A percentile compares a stretch with the other conserved stretches of the same genome.
Evolutionary conservation across 192 early-diverging fungal genomes (phyloP).

Genomic region (Powellomyces hirtus): DNA sequence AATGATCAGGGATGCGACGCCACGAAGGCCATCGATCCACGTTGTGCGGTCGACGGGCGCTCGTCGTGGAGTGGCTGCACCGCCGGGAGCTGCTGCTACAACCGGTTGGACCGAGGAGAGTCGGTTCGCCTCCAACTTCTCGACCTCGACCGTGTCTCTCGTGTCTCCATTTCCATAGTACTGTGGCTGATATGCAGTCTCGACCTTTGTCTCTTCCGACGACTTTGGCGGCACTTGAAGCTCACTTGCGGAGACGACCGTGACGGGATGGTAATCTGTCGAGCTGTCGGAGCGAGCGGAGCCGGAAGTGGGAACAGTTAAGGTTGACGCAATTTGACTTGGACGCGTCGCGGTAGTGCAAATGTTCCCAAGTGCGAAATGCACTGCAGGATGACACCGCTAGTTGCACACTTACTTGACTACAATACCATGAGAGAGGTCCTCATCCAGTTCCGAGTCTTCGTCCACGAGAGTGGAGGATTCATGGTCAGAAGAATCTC

Average conservation of each 20-base stretch:
- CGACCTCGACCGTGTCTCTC: background rate
- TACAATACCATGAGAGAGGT: background rate
- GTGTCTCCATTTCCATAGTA: background rate
- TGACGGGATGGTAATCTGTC: background rate
- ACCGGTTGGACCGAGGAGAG: background rate
- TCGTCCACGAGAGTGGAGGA: background rate
- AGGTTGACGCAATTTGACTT: background rate
- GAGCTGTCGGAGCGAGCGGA: too few species aligned
- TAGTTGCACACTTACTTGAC: slow-evolving; percentile 8
- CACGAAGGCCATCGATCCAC: slow-evolving; percentile 7
- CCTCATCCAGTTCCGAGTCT: background rate
- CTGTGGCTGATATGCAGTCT: background rate
- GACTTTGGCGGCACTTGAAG: background rate
- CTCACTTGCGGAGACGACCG: background rate
- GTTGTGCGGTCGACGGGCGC: slow-evolving; percentile 8
- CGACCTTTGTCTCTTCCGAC: background rate
- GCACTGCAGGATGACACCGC: too few species aligned
- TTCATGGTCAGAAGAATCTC: background rate
- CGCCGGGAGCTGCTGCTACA: background rate
- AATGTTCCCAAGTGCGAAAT: too few species aligned
- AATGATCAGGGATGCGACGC: slow-evolving; percentile 1
- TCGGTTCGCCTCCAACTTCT: background rate
- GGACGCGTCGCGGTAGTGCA: too few species aligned
- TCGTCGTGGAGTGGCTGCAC: background rate
- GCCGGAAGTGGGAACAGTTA: background rate